A percentile compares a stretch with the other conserved stretches of the same genome.
Conservation (phyloP, 2,329 filamentous ascomycete species). For the Botrytis sinoallii region DNA sequence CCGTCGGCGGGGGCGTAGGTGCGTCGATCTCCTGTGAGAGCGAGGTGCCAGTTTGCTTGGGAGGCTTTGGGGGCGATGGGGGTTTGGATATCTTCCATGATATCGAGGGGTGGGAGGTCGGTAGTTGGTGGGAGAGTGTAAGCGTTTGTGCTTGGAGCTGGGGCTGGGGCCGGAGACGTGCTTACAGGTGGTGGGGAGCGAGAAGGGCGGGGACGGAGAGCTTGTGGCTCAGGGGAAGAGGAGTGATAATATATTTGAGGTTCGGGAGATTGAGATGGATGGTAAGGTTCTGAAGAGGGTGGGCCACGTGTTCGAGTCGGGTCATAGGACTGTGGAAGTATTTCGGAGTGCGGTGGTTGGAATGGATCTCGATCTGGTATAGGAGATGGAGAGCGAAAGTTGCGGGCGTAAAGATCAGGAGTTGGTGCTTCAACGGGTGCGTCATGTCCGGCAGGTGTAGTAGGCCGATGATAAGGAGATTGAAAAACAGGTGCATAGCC, state of each 20-base stretch:
- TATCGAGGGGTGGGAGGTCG: slow-evolving; percentile 12
- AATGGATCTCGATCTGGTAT: not conserved
- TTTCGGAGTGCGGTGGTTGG: slow-evolving; percentile 13
- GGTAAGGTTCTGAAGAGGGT: not conserved
- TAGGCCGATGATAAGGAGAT: slow-evolving; percentile 5
- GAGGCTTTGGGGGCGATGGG: not conserved
- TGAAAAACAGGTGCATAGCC: slow-evolving; percentile 12
- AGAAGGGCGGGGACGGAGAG: slow-evolving; percentile 2
- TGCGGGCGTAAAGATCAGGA: not conserved
- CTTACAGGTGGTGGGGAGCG: slow-evolving; percentile 2
- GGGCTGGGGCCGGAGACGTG: not conserved
- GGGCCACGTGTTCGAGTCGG: not conserved
- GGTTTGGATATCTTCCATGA: slow-evolving; percentile 13
- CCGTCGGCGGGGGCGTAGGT: slow-evolving; percentile 11
- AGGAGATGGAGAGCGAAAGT: slow-evolving; percentile 1
- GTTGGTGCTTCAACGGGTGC: slow-evolving; percentile 10
- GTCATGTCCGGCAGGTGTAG: not conserved
- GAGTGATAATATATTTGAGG: not conserved
- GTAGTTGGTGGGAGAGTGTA: not conserved
- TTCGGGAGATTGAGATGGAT: not conserved
- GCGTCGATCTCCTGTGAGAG: slow-evolving; percentile 13
- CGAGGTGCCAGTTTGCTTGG: slow-evolving; percentile 13
- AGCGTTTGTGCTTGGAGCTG: not conserved
- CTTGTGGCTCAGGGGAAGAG: not conserved
- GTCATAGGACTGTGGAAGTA: slow-evolving; percentile 7